phyloP scores from a whole-genome alignment of 2,329 filamentous ascomycete genomes.

The Claviceps maximensis region DNA sequence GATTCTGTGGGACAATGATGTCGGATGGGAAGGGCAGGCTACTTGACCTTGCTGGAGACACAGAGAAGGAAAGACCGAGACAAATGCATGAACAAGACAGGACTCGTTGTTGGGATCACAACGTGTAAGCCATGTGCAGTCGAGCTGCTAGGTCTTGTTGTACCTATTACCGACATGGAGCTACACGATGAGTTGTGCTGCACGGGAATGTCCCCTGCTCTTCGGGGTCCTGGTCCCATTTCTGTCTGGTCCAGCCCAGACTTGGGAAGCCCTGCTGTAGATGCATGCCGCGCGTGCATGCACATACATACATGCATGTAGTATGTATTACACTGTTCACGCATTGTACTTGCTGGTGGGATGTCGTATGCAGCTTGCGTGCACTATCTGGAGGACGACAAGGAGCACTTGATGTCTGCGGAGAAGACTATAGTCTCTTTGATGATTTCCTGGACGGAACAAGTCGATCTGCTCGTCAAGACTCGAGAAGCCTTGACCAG shows the following conservation, averaged over 20 bases:
- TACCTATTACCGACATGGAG: not conserved
- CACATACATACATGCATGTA: not conserved
- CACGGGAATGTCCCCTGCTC: not conserved
- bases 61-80: not conserved
- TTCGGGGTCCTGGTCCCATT: conserved; percentile 1
- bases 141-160: not conserved
- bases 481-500: not conserved
- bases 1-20: not conserved
- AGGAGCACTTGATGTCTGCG: not conserved
- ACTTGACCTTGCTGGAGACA: not conserved
- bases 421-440: not conserved
- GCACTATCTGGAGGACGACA: not conserved
- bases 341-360: not conserved
- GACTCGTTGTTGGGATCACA: not conserved
- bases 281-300: not conserved
- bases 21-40: not conserved
- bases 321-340: not conserved
- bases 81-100: not conserved
- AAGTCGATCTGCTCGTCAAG: not conserved
- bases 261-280: not conserved
- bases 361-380: not conserved
- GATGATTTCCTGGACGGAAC: not conserved
- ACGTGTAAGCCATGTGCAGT: not conserved
- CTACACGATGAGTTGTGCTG: not conserved
- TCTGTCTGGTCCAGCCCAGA: not conserved